phyloP scores from a whole-genome alignment of 176 grass and related monocot genomes.

The Pharus latifolius region DNA sequence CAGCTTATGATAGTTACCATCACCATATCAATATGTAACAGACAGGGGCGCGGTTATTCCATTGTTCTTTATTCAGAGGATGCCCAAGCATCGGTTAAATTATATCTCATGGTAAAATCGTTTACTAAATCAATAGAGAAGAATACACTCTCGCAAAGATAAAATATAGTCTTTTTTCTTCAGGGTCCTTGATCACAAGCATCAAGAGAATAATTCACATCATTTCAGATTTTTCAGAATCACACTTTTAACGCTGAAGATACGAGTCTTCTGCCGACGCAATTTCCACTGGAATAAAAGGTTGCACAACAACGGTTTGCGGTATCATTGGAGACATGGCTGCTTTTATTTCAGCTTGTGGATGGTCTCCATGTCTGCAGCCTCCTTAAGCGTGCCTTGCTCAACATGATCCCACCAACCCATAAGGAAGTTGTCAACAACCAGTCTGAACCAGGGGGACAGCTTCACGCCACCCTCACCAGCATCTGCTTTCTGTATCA shows the following conservation, averaged over 20 bases:
- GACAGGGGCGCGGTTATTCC: too few relatives aligned
- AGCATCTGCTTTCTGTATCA: constrained; percentile 57
- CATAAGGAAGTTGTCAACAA: constrained; percentile 85
- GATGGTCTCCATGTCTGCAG: constrained; percentile 84
- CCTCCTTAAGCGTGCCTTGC: constrained; percentile 54
- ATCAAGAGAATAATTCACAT: too few relatives aligned
- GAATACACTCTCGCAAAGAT: neutral
- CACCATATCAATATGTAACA: too few relatives aligned
- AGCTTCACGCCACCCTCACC: constrained; percentile 70
- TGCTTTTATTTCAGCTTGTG: constrained; percentile 55
- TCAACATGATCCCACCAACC: constrained; percentile 89
- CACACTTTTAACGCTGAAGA: neutral
- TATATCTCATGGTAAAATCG: neutral
- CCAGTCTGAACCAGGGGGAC: constrained; percentile 87
- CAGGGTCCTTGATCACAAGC: neutral
- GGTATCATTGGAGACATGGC: neutral
- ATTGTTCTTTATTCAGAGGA: neutral
- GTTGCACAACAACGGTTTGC: neutral
- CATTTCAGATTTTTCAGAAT: too few relatives aligned
- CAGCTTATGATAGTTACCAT: too few relatives aligned
- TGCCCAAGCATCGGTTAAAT: neutral
- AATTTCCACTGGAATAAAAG: neutral
- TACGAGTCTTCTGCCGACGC: too few relatives aligned
- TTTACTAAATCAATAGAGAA: neutral
- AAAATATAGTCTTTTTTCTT: neutral